These are phyloP conservation scores for Boletus subparvulus DNA, from an alignment of 768 basidiomycete genomes.

Conservation along the genomic window DNA sequence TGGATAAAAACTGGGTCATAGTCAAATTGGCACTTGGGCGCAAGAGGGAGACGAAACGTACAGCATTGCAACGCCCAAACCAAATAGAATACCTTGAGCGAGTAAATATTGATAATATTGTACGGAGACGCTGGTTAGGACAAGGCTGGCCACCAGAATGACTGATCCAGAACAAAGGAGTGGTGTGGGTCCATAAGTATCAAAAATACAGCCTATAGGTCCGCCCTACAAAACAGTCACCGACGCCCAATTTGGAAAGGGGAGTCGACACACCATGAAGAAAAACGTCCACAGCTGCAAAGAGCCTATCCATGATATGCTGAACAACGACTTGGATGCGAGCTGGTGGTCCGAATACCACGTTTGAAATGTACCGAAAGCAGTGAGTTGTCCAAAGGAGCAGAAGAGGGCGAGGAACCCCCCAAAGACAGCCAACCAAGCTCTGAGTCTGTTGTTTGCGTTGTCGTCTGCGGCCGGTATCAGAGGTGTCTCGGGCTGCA, in stretches of 20 bases:
- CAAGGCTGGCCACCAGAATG: constrained; percentile 49
- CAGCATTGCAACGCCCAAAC: constrained; percentile 64
- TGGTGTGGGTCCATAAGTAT: constrained; percentile 55
- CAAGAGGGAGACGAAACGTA: constrained; percentile 33
- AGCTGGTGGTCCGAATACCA: constrained; percentile 68
- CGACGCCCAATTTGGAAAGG: not conserved
- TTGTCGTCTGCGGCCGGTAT: constrained; percentile 11
- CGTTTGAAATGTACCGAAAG: constrained; percentile 70
- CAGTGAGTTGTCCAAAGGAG: constrained; percentile 69
- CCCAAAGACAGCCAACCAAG: constrained; percentile 56
- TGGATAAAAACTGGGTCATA: constrained; percentile 61
- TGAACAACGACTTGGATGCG: constrained; percentile 45
- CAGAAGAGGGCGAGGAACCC: constrained; percentile 66
- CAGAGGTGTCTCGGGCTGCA: constrained; percentile 19
- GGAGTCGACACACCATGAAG: constrained; percentile 50
- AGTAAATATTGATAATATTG: constrained; percentile 62
- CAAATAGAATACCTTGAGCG: constrained; percentile 63
- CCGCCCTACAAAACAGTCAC: constrained; percentile 47
- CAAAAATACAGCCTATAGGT: constrained; percentile 58
- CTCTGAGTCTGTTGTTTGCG: constrained; percentile 20
- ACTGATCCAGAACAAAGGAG: constrained; percentile 53
- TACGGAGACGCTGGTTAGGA: constrained; percentile 58
- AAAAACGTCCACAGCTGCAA: constrained; percentile 70
- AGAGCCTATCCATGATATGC: constrained; percentile 71
- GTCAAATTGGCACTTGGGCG: constrained; percentile 4